Evolutionary conservation across 2,329 filamentous ascomycete species (phyloP), one percentile per base, ranked within the genome.

Genomic region (Fusarium ambrosium): DNA sequence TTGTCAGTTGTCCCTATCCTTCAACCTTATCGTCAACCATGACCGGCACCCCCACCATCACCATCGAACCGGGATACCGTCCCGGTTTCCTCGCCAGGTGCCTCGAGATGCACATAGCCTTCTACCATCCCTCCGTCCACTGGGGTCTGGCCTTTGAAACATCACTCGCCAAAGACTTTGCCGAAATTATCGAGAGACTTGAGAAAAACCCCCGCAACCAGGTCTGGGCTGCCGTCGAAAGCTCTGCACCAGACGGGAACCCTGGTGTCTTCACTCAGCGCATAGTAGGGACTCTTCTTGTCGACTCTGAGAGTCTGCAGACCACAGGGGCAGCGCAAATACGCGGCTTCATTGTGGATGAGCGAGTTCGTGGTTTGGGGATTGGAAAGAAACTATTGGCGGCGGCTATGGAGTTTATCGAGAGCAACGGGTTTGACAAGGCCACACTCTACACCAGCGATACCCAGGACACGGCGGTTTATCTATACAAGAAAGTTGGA

Each of bases 91-190:
- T 75, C 1, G 72, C 72, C 2, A 48, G 72, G 16, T 70, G 66
- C 4, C 66, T 75, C 1, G 72, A 75, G 10, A 75, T 75, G 72
- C 72, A 73, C 41, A 73, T 75, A 11, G 11, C 63, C 20, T 64
- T 63, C 13, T 75, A 75, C 4, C 69, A 75, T 10, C 72, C 72
- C 1, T 43, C 27, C 1, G 68, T 75, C 1, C 56, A 70, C 2
- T 75, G 72, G 72, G 72, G 72, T 0, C 56, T 64, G 0, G 48
- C 51, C 0, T 75, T 75, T 5, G 72, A 75, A n/a, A 64, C 72
- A 1, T 62, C 66, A 4, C 55, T 75, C 10, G 72, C 63, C 9
- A 60, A 69, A 16, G 60, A 60, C 9, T 75, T 73, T 68, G 72
- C 69, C 24, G 66, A 73, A 4, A 70, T 75, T 14, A 41, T 75